These are phyloP conservation scores for Diaporthe australafricana DNA, from an alignment of 2,329 filamentous ascomycete species.

Conservation along the genomic window DNA sequence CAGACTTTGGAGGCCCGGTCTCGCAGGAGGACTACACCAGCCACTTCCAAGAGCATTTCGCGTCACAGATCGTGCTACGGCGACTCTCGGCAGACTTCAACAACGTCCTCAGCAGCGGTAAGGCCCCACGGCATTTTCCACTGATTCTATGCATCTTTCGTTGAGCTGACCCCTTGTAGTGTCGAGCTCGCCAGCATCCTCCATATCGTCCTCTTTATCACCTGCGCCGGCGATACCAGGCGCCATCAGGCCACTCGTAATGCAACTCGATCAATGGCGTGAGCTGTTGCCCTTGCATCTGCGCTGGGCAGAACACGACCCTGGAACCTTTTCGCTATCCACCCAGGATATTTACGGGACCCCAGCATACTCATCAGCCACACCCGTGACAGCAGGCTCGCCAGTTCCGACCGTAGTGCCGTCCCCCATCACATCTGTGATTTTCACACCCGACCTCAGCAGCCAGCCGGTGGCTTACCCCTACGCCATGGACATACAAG, in stretches of 20 bases:
- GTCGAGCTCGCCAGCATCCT: slow-evolving; percentile 34
- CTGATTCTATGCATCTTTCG: not conserved
- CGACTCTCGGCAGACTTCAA: slow-evolving; percentile 66
- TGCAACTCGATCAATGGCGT: slow-evolving; percentile 69
- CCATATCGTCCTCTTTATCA: not conserved
- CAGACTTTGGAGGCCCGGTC: slow-evolving; percentile 61
- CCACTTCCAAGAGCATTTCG: slow-evolving; percentile 69
- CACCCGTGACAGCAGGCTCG: slow-evolving; percentile 39
- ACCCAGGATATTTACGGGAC: slow-evolving; percentile 35
- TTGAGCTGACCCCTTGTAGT: not conserved
- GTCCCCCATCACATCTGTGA: slow-evolving; percentile 40
- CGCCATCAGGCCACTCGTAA: slow-evolving; percentile 62
- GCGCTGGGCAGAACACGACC: slow-evolving; percentile 67
- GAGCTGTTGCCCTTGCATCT: slow-evolving; percentile 63
- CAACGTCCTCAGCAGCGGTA: slow-evolving; percentile 62
- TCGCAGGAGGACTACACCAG: slow-evolving; percentile 59
- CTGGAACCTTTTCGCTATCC: slow-evolving; percentile 53
- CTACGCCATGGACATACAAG: slow-evolving; percentile 66
- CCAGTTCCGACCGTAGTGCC: slow-evolving; percentile 10
- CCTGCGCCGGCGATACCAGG: slow-evolving; percentile 42
- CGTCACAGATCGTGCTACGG: slow-evolving; percentile 69
- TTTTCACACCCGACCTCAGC: slow-evolving; percentile 61
- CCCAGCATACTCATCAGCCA: slow-evolving; percentile 39
- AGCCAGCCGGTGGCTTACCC: slow-evolving; percentile 57
- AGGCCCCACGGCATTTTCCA: slow-evolving; percentile 41